Base-by-base conservation (phyloP, 116 monocot genomes). In the Dioscorea cayenensis region DNA sequence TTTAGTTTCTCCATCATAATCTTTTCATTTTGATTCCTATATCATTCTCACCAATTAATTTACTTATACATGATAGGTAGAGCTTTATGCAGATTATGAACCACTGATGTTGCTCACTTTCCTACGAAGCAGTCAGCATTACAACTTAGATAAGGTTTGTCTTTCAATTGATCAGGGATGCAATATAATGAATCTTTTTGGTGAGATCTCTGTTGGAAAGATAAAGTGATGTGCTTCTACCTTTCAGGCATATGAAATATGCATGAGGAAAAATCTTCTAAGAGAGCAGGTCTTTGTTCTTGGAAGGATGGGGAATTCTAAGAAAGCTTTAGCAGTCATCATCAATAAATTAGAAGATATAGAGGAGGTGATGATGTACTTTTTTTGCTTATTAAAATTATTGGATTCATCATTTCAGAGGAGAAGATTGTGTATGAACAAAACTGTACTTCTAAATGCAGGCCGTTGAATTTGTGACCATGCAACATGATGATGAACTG, bases 11-110 rank as follows among this genome's bases (percentile, higher is more conserved):
- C 19, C 5, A 18, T 11, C 55, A 19, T n/a, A 55, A 55, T 55
- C 5, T 66, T 66, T 62, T 72, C 67, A 36, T 68, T 17, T 68
- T 23, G 43, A 9, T 43, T 43, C 0, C 12, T 43, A 43, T 43
- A 12, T 43, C 43, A 43, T 43, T 43, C 43, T 43, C 43, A 43
- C 43, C 43, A 43, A 43, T 43, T 43, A 43, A 12, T 43, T 43
- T 43, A 43, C 43, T 43, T 43, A 7, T 43, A 43, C 43, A 43
- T 63, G 49, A 61, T 65, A 99, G 94, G 94, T 99, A 52, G 94
- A 92, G 73, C 94, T 99, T 78, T 99, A 93, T 83, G 97, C 94
- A 43, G 97, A 99, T 10, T 99, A 90, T 72, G 88, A 99, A 48
- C 94, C 84, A 73, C 49, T 51, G 66, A 77, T 99, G 90, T 72